phyloP scores from a whole-genome alignment of 1,284 basidiomycete species.

The Mycena citricolor region DNA sequence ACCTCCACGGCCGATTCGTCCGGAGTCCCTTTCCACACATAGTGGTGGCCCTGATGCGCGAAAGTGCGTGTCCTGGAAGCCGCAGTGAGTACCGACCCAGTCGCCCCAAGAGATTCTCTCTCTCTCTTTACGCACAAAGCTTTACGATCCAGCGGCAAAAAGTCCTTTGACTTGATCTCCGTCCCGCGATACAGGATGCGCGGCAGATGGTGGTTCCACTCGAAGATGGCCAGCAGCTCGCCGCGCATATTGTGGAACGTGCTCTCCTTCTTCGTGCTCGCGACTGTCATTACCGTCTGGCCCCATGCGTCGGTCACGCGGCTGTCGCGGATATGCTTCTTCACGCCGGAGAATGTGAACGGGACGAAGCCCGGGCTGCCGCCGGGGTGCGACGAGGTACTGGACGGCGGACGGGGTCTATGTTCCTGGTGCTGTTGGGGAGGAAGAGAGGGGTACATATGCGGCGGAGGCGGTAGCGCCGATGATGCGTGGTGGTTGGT shows the following conservation, averaged over 20 bases:
- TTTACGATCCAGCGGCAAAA: constrained; percentile 15
- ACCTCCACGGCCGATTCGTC: constrained; percentile 7
- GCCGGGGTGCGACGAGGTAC: neutral
- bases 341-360: constrained; percentile 15
- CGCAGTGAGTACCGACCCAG: neutral
- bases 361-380: constrained; percentile 3
- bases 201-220: constrained; percentile 14
- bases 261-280: constrained; percentile 17
- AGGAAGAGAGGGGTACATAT: too few relatives aligned
- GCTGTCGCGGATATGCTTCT: constrained; percentile 14
- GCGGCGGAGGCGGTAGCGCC: too few relatives aligned
- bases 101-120: neutral
- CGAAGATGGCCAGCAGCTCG: constrained; percentile 6
- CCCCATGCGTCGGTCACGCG: constrained; percentile 14
- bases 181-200: constrained; percentile 6
- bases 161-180: constrained; percentile 11
- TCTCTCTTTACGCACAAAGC: constrained; percentile 7
- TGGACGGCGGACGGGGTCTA: too few relatives aligned
- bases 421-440: too few relatives aligned
- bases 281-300: constrained; percentile 8
- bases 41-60: constrained; percentile 5
- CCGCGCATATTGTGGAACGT: constrained; percentile 10
- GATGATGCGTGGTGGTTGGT: too few relatives aligned
- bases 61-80: constrained; percentile 12
- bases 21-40: constrained; percentile 1